Evolutionary conservation across 176 grass and related monocot genomes (phyloP).

Genomic region (Phyllostachys edulis): DNA sequence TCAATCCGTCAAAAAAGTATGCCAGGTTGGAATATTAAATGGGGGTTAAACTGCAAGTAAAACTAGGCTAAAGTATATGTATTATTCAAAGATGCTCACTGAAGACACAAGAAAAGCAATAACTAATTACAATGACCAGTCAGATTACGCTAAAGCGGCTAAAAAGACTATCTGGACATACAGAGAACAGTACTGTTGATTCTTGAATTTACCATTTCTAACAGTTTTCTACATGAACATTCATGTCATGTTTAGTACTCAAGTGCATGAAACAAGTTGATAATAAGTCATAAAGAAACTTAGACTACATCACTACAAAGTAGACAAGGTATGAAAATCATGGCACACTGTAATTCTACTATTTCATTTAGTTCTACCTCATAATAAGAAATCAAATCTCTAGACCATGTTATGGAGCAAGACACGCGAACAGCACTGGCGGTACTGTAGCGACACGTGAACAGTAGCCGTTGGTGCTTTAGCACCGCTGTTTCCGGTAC

Average conservation of each 20-base stretch:
- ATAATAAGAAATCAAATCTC: slow-evolving; percentile 5
- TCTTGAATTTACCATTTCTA: slow-evolving; percentile 26
- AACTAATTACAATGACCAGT: neutral
- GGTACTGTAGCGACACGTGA: too few relatives aligned
- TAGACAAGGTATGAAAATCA: neutral
- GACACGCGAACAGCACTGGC: too few relatives aligned
- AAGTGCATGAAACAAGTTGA: neutral
- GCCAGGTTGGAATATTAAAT: neutral
- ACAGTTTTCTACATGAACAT: slow-evolving; percentile 13
- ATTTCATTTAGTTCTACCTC: neutral
- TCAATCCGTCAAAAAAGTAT: slow-evolving; percentile 5
- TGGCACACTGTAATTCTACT: neutral
- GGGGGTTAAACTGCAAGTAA: neutral
- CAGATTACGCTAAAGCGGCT: neutral
- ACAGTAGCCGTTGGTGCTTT: too few relatives aligned
- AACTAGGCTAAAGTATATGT: neutral
- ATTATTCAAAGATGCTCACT: slow-evolving; percentile 18
- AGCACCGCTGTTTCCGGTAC: too few relatives aligned
- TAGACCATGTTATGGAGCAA: neutral
- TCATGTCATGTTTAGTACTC: neutral
- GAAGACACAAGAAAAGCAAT: neutral
- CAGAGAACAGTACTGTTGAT: slow-evolving; percentile 1
- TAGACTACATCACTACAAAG: neutral
- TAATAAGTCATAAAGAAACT: slow-evolving; percentile 11
- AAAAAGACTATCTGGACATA: slow-evolving; percentile 15